Conservation (phyloP, 768 basidiomycete genomes). For the Boletus sp. region DNA sequence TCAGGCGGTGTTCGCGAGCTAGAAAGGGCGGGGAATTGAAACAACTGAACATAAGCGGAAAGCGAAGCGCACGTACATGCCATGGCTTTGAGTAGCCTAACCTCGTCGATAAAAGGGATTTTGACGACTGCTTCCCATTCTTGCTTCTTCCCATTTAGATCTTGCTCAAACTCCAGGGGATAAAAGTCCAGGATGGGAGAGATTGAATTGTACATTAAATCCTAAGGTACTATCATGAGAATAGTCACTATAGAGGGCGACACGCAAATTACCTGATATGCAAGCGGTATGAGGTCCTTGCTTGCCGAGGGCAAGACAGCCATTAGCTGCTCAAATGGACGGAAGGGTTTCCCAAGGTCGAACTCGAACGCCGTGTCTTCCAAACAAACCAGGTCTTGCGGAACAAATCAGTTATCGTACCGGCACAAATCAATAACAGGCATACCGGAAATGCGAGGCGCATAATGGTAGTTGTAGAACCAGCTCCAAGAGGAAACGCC, state of each 20-base stretch:
- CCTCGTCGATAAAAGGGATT: slow-evolving; percentile 94
- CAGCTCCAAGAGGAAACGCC: slow-evolving; percentile 98
- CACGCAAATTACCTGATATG: slow-evolving; percentile 63
- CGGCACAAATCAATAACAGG: neutral
- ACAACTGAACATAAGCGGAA: neutral
- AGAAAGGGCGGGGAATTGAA: neutral
- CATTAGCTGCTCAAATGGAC: slow-evolving; percentile 95
- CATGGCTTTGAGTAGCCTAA: slow-evolving; percentile 81
- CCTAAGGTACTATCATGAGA: slow-evolving; percentile 43
- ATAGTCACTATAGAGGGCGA: neutral
- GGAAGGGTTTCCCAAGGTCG: slow-evolving; percentile 84
- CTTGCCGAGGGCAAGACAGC: slow-evolving; percentile 93
- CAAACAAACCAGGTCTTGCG: slow-evolving; percentile 56
- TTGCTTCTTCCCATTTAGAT: slow-evolving; percentile 96
- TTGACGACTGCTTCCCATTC: slow-evolving; percentile 99
- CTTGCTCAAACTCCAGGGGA: slow-evolving; percentile 85
- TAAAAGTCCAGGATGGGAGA: slow-evolving; percentile 96
- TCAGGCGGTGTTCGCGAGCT: slow-evolving; percentile 81
- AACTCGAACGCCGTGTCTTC: slow-evolving; percentile 85
- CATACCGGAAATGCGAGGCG: slow-evolving; percentile 92
- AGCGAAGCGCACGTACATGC: slow-evolving; percentile 39
- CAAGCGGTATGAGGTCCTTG: slow-evolving; percentile 81
- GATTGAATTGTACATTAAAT: slow-evolving; percentile 80
- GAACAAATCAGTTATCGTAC: slow-evolving; percentile 4
- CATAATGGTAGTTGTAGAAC: slow-evolving; percentile 99